Evolutionary conservation across 176 grass and related monocot genomes (phyloP).

Genomic region (Oryza punctata): DNA sequence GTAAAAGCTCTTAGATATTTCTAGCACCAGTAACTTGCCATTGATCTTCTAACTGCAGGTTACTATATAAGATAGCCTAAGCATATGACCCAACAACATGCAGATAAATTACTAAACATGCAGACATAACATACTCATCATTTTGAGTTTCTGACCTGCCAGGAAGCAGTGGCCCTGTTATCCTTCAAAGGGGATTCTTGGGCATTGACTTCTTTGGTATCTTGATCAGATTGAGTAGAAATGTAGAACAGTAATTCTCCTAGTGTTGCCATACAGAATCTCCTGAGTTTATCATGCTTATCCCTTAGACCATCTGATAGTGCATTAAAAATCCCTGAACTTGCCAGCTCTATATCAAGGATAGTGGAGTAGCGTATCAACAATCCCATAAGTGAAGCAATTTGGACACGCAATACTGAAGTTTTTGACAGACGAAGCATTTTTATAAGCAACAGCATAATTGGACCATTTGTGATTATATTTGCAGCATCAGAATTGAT

Average conservation of each 20-base stretch:
- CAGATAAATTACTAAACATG: conserved; percentile 1
- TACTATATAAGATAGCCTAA: background rate
- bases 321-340: conserved; percentile 92
- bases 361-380: conserved; percentile 91
- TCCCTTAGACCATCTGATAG: conserved; percentile 93
- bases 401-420: conserved; percentile 70
- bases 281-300: conserved; percentile 84
- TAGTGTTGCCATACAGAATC: conserved; percentile 94
- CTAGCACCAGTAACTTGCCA: conserved; percentile 1
- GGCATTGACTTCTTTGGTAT: conserved; percentile 64
- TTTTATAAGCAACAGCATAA: conserved; percentile 88
- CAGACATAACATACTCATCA: conserved; percentile 16
- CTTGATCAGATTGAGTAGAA: conserved; percentile 84
- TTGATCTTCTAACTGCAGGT: conserved; percentile 3
- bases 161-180: conserved; percentile 49
- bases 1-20: conserved; percentile 13
- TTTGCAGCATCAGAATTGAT: conserved; percentile 87
- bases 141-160: conserved; percentile 76
- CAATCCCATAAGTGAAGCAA: conserved; percentile 92
- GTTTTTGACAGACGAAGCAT: conserved; percentile 87
- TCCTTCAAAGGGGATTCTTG: conserved; percentile 89
- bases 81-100: conserved; percentile 13
- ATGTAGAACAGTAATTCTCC: conserved; percentile 96
- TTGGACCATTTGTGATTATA: conserved; percentile 78
- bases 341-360: conserved; percentile 75